These are phyloP conservation scores for Penicillium sp. DNA, from an alignment of 2,329 filamentous ascomycete species.

Conservation along the genomic window DNA sequence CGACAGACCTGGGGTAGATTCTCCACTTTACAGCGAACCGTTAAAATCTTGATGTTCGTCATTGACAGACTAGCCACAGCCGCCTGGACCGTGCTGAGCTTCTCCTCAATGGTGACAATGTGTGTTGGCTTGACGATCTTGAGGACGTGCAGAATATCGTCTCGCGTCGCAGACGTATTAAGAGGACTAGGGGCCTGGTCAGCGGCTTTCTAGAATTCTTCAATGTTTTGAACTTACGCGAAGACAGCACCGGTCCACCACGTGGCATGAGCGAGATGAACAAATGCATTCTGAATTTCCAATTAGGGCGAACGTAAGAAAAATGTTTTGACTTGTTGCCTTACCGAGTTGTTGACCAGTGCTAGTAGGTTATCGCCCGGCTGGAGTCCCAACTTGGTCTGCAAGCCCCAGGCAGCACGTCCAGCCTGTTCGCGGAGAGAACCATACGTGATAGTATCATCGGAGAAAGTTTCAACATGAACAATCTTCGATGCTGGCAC, in stretches of 20 bases:
- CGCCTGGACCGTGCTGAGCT: constrained; percentile 17
- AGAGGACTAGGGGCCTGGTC: neutral
- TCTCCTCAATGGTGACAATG: constrained; percentile 21
- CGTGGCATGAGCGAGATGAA: constrained; percentile 27
- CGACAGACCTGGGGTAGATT: constrained; percentile 1
- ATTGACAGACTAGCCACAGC: constrained; percentile 13
- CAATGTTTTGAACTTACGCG: constrained; percentile 7
- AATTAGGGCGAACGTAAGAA: neutral
- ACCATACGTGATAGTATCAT: constrained; percentile 25
- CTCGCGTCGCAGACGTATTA: constrained; percentile 21
- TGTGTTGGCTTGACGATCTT: constrained; percentile 22
- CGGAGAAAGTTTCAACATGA: constrained; percentile 26
- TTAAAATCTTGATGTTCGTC: constrained; percentile 2
- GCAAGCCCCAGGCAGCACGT: constrained; percentile 25
- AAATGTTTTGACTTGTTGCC: neutral
- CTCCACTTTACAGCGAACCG: constrained; percentile 1
- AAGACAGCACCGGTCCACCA: constrained; percentile 28
- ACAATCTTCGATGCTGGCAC: constrained; percentile 24
- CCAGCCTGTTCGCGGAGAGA: constrained; percentile 24
- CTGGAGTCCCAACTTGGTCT: constrained; percentile 17
- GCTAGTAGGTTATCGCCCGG: constrained; percentile 22
- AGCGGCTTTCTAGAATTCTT: constrained; percentile 1
- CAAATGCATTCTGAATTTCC: constrained; percentile 22
- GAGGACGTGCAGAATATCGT: constrained; percentile 26
- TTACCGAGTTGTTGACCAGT: constrained; percentile 26